Base-by-base conservation (phyloP, 371 early-diverging fungal species). In the Apophysomyces elegans region DNA sequence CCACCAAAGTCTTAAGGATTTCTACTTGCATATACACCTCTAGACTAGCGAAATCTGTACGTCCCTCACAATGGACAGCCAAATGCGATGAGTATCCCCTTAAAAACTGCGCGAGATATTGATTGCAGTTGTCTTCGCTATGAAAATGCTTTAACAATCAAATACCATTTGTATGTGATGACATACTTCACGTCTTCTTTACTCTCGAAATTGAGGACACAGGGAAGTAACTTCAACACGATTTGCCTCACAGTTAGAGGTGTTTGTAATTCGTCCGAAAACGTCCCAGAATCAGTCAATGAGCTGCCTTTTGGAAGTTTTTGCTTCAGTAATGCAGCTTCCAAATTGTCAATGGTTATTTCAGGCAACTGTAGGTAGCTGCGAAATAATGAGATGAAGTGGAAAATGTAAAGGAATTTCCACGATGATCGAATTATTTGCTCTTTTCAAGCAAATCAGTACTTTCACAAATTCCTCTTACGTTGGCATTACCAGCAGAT, bases 341-440 rank as follows among this genome's bases (percentile, higher is more conserved):
- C 63, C 3, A 63, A 37, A 26, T 36, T 12, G 26, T 14, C 13
- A 18, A 63, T 47, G 26, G 14, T 39, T 32, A 63, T 12, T 37
- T 36, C 54, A 16, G 63, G 63, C 7, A 63, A 32, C n/a, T 56
- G n/a, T 7, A 63, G 41, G 35, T 39, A 38, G 37, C 21, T 35
- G 4, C 37, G 39, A 32, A 63, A 63, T 16, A 39, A 21, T 4
- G 54, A 21, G 6, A 63, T n/a, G 21, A 63, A 63, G 32, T 37
- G 56, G 32, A 56, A 63, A 14, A 63, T 32, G 18, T 63, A 54
- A 39, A 63, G 32, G 56, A 63, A 63, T 39, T 56, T 63, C 63
- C 63, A 63, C 6, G 63, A 63, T 18, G 56, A 38, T 14, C 56
- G 54, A 37, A 62, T n/a, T 12, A 62, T 36, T 35, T 62, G 21